Percentiles rank a stretch among this genome's conserved stretches.
Conservation (phyloP, 257 asterid genomes). For the Jacaranda mimosifolia region DNA sequence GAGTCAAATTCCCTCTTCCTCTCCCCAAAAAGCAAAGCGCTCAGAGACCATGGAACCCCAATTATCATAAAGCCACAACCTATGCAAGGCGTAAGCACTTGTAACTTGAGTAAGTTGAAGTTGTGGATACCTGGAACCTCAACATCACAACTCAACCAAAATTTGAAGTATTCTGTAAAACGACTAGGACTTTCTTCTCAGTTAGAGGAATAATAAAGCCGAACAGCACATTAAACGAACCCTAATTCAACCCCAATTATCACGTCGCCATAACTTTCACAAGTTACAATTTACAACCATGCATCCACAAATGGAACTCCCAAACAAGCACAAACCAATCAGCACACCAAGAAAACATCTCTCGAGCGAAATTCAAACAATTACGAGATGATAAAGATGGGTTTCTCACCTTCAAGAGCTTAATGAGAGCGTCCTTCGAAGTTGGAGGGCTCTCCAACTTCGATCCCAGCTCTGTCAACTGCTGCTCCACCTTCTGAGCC, state of each 20-base stretch:
- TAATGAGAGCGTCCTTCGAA: conserved; percentile 79
- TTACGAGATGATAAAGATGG: background rate
- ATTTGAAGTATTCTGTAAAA: background rate
- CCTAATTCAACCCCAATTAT: conserved; percentile 49
- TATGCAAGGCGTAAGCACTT: conserved; percentile 37
- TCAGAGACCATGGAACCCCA: conserved; percentile 38
- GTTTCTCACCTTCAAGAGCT: conserved; percentile 74
- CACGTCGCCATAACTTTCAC: conserved; percentile 31
- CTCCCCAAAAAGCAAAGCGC: background rate
- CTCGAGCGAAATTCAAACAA: conserved; percentile 16
- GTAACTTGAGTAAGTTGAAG: conserved; percentile 27
- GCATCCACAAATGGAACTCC: conserved; percentile 42
- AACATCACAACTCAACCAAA: conserved; percentile 27
- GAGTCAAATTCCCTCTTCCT: background rate
- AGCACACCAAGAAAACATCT: conserved; percentile 26
- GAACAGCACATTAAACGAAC: conserved; percentile 34
- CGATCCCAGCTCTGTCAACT: conserved; percentile 78
- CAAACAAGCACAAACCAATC: conserved; percentile 13
- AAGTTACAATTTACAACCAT: conserved; percentile 41
- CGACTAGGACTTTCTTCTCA: conserved; percentile 24
- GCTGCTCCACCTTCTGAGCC: conserved; percentile 79
- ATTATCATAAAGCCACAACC: conserved; percentile 25
- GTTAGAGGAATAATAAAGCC: conserved; percentile 23
- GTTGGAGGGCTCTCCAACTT: conserved; percentile 75
- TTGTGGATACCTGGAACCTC: conserved; percentile 6